These are phyloP conservation scores for Aureoboletus auriporus DNA, from an alignment of 768 basidiomycete species.

Conservation along the genomic window DNA sequence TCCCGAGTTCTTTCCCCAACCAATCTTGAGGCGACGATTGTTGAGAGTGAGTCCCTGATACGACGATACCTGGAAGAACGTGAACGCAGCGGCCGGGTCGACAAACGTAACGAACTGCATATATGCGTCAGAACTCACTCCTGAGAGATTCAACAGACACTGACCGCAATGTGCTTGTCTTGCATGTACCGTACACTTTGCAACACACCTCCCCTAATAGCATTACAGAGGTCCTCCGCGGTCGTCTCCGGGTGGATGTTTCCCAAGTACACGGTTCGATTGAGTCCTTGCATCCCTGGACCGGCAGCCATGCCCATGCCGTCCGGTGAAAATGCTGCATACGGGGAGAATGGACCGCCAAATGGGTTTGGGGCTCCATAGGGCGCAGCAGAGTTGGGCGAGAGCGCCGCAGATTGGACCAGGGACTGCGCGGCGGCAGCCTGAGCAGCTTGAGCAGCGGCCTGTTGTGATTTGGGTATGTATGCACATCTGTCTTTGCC, in stretches of 20 bases:
- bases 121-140: constrained; percentile 5
- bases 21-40: constrained; percentile 92
- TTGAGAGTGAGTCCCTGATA: constrained; percentile 88
- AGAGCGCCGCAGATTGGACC: constrained; percentile 45
- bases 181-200: constrained; percentile 95
- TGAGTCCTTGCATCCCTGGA: constrained; percentile 55
- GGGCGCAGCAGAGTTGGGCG: constrained; percentile 27
- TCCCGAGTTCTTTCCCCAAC: constrained; percentile 97
- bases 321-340: constrained; percentile 48
- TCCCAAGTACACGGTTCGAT: constrained; percentile 92
- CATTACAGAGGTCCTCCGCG: constrained; percentile 93
- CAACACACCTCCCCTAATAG: constrained; percentile 92
- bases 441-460: constrained; percentile 80
- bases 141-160: constrained; percentile 25
- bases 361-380: constrained; percentile 31
- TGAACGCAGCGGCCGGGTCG: constrained; percentile 87
- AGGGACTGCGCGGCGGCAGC: constrained; percentile 78
- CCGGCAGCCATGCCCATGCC: constrained; percentile 28
- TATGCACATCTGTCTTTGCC: constrained; percentile 99
- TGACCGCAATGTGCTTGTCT: constrained; percentile 94
- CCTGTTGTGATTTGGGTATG: constrained; percentile 93
- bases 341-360: constrained; percentile 40
- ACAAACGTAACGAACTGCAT: constrained; percentile 91
- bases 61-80: constrained; percentile 90
- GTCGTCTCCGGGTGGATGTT: constrained; percentile 97